Evolutionary conservation across 2,329 filamentous ascomycete species (phyloP).

Genomic region (Hypoxylon sp.): DNA sequence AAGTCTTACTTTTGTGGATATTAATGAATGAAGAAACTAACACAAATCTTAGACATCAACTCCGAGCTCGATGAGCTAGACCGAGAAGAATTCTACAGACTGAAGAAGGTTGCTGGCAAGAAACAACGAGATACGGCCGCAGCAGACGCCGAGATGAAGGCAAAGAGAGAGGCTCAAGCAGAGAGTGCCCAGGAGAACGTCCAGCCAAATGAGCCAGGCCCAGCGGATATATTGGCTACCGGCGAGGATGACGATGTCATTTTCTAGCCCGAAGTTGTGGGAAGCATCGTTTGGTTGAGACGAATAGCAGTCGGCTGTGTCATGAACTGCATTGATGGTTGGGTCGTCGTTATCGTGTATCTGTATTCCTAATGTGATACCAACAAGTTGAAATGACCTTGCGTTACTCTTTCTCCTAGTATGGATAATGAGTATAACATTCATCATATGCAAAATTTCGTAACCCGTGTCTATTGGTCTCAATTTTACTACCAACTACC

Average conservation of each 20-base stretch:
- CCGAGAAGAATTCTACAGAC: slow-evolving; percentile 95
- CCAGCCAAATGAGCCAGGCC: slow-evolving; percentile 60
- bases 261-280: slow-evolving; percentile 67
- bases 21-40: slow-evolving; percentile 17
- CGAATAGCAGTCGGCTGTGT: slow-evolving; percentile 1
- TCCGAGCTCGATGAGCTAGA: slow-evolving; percentile 98
- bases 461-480: not conserved
- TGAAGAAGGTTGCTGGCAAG: slow-evolving; percentile 94
- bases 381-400: slow-evolving; percentile 38
- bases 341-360: slow-evolving; percentile 30
- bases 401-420: slow-evolving; percentile 4
- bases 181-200: slow-evolving; percentile 59
- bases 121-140: slow-evolving; percentile 83
- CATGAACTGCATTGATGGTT: slow-evolving; percentile 20
- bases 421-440: not conserved
- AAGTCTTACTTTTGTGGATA: slow-evolving; percentile 51
- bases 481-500: slow-evolving; percentile 2
- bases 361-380: slow-evolving; percentile 40
- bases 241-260: slow-evolving; percentile 89
- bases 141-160: slow-evolving; percentile 81
- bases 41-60: slow-evolving; percentile 81
- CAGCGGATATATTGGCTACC: slow-evolving; percentile 78
- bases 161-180: slow-evolving; percentile 72
- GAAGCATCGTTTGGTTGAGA: not conserved
- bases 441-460: slow-evolving; percentile 2